These are phyloP conservation scores for Pythium aristosporum DNA, from an alignment of 352 stramenopile genomes.

Conservation along the genomic window DNA sequence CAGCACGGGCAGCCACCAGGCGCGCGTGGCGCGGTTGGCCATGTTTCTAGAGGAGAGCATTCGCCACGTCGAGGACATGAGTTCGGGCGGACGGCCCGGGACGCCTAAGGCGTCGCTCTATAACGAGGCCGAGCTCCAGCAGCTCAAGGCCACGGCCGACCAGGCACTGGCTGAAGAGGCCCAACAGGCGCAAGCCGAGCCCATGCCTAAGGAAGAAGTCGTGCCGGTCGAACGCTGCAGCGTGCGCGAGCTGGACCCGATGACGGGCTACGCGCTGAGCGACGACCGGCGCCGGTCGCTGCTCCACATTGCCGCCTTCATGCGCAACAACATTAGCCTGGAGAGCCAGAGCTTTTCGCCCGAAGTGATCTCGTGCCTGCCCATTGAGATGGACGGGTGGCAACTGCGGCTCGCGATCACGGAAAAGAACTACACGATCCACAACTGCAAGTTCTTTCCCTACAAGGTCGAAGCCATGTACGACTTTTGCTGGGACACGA, in stretches of 20 bases:
- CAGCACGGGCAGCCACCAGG: constrained; percentile 37
- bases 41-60: constrained; percentile 73
- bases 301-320: constrained; percentile 73
- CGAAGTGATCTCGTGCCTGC: constrained; percentile 84
- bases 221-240: constrained; percentile 14
- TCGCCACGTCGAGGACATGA: constrained; percentile 78
- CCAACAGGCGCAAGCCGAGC: constrained; percentile 18
- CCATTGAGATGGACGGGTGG: constrained; percentile 88
- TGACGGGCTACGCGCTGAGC: constrained; percentile 59
- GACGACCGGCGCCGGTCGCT: constrained; percentile 63
- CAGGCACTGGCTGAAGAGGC: constrained; percentile 38
- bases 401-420: constrained; percentile 82
- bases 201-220: too few relatives aligned
- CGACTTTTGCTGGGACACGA: constrained; percentile 88
- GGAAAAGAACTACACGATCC: constrained; percentile 87
- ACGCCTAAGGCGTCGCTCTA: constrained; percentile 28
- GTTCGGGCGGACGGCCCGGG: constrained; percentile 42
- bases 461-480: constrained; percentile 75
- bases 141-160: constrained; percentile 25
- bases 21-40: constrained; percentile 43
- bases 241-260: constrained; percentile 16
- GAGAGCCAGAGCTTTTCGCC: constrained; percentile 82
- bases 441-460: constrained; percentile 88
- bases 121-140: constrained; percentile 28
- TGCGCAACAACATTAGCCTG: constrained; percentile 78